Base-by-base conservation (phyloP, 1,139 yeast genomes). In the Kodamaea fungicola region DNA sequence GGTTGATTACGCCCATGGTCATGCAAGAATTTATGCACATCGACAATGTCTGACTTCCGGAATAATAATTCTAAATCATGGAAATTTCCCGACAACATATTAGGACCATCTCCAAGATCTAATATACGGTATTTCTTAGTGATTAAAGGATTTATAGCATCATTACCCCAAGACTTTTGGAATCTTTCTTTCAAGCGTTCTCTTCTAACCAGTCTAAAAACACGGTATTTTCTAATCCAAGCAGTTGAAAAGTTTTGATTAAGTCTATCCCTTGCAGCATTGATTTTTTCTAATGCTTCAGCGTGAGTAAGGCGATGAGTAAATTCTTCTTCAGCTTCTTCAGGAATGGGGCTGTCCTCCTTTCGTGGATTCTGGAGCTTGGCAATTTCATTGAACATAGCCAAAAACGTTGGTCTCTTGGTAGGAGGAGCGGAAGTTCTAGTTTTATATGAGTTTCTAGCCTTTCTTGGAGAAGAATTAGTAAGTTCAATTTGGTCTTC, bases 201-300 rank as follows among this genome's bases (percentile, higher is more conserved):
- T 10, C 49, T 42, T 42, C 66, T 62, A 7, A 50, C 49, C 2
- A 45, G 31, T 13, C 57, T 51, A 48, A 62, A 68, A 12, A 50
- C 40, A 28, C 47, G 53, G 45, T 45, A 67, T 41, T 64, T 67
- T 33, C 51, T 45, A 22, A 84, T 72, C 97, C 97, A 90, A 0
- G 94, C 77, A 13, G 67, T 68, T 0, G 92, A 76, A 28, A 85
- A 63, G 43, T 83, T 77, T 35, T 49, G 43, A 31, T 69, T 59
- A 13, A 74, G 60, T 12, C 55, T 48, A 6, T 62, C 59, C 33
- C 49, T 54, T 0, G 80, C 78, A 4, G 51, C 39, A 6, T 53
- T 54, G 5, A 76, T 62, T 16, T 57, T 48, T 5, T 42, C 44
- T 9, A 55, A 52, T 0, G 67, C 68, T 34, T 63, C 62, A 25